phyloP scores from a whole-genome alignment of 257 asterid species.

The Eucommia ulmoides region DNA sequence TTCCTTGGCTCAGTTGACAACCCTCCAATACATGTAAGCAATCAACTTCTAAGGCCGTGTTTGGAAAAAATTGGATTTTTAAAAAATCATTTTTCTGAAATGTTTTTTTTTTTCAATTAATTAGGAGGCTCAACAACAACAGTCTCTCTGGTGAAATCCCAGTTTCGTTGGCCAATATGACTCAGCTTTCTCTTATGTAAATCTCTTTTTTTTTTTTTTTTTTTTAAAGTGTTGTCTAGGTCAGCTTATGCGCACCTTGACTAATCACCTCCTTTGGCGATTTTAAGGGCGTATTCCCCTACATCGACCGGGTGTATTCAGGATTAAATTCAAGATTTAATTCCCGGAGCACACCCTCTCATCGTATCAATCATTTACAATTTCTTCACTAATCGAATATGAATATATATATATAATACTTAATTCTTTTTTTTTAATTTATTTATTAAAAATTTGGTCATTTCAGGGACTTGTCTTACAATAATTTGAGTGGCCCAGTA shows the following conservation, averaged over 20 bases:
- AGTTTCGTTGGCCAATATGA: conserved; percentile 51
- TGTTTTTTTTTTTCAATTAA: conserved; percentile 3
- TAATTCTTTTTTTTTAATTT: conserved; percentile 4
- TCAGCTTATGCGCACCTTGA: not conserved
- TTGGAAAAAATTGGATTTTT: not conserved
- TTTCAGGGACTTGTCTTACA: conserved; percentile 89
- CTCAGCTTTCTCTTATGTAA: conserved; percentile 79
- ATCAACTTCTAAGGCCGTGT: not conserved
- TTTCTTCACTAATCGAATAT: no score
- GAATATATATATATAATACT: no score
- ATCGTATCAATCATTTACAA: no score
- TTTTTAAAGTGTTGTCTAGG: not conserved
- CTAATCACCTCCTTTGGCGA: no score
- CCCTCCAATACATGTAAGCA: conserved; percentile 73
- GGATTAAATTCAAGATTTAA: no score
- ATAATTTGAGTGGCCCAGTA: conserved; percentile 85
- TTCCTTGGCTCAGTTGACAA: conserved; percentile 41
- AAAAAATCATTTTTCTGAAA: no score
- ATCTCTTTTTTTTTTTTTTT: conserved; percentile 8
- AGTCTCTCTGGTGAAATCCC: conserved; percentile 76
- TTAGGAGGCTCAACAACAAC: conserved; percentile 90
- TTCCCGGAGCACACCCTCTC: no score
- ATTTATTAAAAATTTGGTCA: no score
- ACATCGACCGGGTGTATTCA: no score
- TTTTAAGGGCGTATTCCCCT: no score